A percentile compares a stretch with the other conserved stretches of the same genome.
phyloP scores from a whole-genome alignment of 2,329 filamentous ascomycete species.

The Claviceps humidiphila region DNA sequence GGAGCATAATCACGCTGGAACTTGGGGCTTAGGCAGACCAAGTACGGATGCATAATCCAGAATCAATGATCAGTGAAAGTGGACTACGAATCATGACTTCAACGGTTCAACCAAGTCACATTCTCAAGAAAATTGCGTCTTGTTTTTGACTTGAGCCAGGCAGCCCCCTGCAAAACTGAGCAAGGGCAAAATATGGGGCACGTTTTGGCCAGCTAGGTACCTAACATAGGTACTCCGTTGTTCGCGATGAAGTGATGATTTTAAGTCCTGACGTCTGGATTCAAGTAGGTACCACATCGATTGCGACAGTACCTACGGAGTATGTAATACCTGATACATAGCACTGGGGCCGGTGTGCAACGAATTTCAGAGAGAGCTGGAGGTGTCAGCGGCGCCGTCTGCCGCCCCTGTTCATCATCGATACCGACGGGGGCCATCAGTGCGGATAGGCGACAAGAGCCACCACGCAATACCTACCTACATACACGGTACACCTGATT shows the following conservation, averaged over 20 bases:
- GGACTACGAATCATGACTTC: not conserved
- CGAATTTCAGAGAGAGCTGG: not conserved
- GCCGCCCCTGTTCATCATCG: not conserved
- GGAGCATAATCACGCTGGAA: not conserved
- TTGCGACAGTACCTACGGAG: not conserved
- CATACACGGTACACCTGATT: not conserved
- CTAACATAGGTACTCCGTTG: no score
- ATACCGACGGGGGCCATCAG: not conserved
- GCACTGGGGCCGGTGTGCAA: not conserved
- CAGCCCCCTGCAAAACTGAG: not conserved
- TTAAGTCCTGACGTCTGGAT: not conserved
- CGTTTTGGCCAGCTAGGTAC: not conserved
- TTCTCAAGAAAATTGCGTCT: not conserved
- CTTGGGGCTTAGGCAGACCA: not conserved
- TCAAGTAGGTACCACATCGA: not conserved
- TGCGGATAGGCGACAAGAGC: not conserved
- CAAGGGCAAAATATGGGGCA: conserved; percentile 2
- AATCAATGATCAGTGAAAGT: not conserved
- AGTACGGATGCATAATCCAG: not conserved
- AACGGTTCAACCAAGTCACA: not conserved
- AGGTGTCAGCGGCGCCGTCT: conserved; percentile 1
- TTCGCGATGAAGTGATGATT: not conserved
- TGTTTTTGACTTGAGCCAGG: not conserved
- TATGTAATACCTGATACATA: not conserved
- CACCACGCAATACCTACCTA: not conserved